Base-by-base conservation (phyloP, 108 stramenopile species). In the Mediolabrus comicus region DNA sequence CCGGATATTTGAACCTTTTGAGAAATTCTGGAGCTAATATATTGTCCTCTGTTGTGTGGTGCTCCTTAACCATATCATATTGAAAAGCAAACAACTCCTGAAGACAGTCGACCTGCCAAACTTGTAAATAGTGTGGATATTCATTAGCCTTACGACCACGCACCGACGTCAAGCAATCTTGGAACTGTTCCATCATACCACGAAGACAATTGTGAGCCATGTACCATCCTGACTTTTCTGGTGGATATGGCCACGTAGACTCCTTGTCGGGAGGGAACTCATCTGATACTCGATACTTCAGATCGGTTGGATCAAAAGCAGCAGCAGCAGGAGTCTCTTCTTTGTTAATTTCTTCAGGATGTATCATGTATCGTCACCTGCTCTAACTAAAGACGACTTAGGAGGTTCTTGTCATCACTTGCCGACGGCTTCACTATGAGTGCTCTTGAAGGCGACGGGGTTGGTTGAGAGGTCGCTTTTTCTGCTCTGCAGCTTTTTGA, bases 1-100 rank as follows among this genome's bases (percentile, higher is more conserved):
- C 80, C 11, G 84, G 76, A 38, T 69, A 73, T 25, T 51, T 58
- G 65, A 78, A 64, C 28, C 84, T 65, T 36, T 67, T 65, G 27
- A 84, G 29, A 27, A 63, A 69, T 22, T 36, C 60, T 11, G 84
- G 84, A 13, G 55, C 38, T 53, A 81, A 53, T 12, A 84, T 74
- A 6, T 77, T 71, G 32, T 84, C 84, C 63, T 84, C 80, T 29
- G 72, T 77, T 19, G 60, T 39, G 39, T 84, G 84, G 38, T 84
- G 84, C 33, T 36, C 31, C 54, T 77, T 65, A 30, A 84, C 52
- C 35, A 81, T 79, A 17, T 36, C 59, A 1, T 64, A 33, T 39
- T 84, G 84, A 29, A 35, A 51, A 13, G 55, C 58, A 71, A 75
- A 81, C 22, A 59, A 49, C 14, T 67, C 57, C 31, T 65, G 29